Percentiles rank a stretch among this genome's conserved stretches.
phyloP scores from a whole-genome alignment of 1,139 yeast genomes.

The Yamadazyma atmosphaerica region DNA sequence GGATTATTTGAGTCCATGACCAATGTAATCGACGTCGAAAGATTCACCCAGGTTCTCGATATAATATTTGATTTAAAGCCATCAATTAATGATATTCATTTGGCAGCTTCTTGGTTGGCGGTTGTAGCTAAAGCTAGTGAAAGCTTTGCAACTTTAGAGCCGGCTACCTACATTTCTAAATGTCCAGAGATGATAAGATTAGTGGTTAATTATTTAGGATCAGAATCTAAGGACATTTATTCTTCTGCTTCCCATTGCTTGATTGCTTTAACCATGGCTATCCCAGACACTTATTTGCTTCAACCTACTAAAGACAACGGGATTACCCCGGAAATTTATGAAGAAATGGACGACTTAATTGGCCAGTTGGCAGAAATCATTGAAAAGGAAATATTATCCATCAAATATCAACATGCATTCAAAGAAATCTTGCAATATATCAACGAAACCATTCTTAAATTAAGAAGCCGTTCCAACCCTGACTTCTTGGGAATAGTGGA shows the following conservation, averaged over 20 bases:
- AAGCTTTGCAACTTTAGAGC: conserved; percentile 62
- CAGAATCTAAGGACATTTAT: conserved; percentile 68
- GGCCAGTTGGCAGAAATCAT: conserved; percentile 49
- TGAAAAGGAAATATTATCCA: conserved; percentile 61
- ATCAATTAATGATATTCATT: conserved; percentile 73
- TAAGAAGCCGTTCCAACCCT: conserved; percentile 71
- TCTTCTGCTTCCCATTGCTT: conserved; percentile 84
- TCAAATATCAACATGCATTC: conserved; percentile 77
- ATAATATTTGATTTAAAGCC: conserved; percentile 82
- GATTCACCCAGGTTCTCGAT: conserved; percentile 63
- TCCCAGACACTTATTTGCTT: conserved; percentile 60
- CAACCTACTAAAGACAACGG: conserved; percentile 45
- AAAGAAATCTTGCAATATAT: conserved; percentile 71
- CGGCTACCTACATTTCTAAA: conserved; percentile 54
- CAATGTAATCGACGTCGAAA: conserved; percentile 60
- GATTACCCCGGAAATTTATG: conserved; percentile 47
- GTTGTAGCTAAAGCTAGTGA: conserved; percentile 86
- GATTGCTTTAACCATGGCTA: conserved; percentile 66
- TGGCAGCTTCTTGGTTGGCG: conserved; percentile 94
- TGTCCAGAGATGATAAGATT: conserved; percentile 58
- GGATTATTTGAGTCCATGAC: conserved; percentile 78
- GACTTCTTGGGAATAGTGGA: conserved; percentile 66
- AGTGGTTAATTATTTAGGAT: conserved; percentile 60
- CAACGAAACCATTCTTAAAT: conserved; percentile 61
- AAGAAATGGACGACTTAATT: conserved; percentile 55